These are phyloP conservation scores for Starmerella roubikii DNA, from an alignment of 805 yeast genomes.

Conservation along the genomic window DNA sequence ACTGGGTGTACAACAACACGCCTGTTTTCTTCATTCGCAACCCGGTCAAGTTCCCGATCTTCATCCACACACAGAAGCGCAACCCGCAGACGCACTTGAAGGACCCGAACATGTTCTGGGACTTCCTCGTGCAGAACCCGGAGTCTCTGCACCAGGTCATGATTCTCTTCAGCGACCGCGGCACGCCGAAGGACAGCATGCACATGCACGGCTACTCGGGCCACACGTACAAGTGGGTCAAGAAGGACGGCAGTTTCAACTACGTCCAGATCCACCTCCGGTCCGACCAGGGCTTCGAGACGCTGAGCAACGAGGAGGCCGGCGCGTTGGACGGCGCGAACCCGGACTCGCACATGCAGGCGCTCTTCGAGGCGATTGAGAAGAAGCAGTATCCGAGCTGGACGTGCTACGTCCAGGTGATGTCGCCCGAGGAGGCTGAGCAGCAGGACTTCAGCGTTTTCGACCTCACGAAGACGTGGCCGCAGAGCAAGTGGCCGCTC, in stretches of 20 bases:
- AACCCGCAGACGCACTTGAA: constrained; percentile 48
- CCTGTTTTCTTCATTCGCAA: constrained; percentile 54
- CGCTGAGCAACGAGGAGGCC: constrained; percentile 35
- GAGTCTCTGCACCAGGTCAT: constrained; percentile 46
- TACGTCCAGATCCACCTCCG: constrained; percentile 45
- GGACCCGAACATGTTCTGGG: constrained; percentile 47
- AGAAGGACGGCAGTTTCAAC: constrained; percentile 36
- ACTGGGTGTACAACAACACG: constrained; percentile 63
- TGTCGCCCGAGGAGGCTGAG: constrained; percentile 45
- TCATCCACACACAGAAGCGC: constrained; percentile 59
- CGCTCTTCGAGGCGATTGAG: constrained; percentile 35
- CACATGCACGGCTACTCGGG: constrained; percentile 53
- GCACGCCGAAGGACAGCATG: constrained; percentile 42
- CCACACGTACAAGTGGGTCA: constrained; percentile 47
- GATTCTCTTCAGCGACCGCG: constrained; percentile 46
- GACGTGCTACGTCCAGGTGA: constrained; percentile 44
- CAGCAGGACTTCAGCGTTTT: constrained; percentile 35
- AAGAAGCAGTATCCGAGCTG: constrained; percentile 39
- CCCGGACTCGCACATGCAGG: constrained; percentile 39
- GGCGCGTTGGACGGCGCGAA: constrained; percentile 33
- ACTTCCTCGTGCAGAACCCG: constrained; percentile 40
- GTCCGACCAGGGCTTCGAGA: constrained; percentile 40
- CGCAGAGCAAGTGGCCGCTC: constrained; percentile 42
- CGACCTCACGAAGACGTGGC: constrained; percentile 48
- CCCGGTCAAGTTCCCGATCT: constrained; percentile 49